Evolutionary conservation across 176 grass and related monocot genomes (phyloP), one percentile per base, ranked within the genome.

Genomic region (Poa annua): DNA sequence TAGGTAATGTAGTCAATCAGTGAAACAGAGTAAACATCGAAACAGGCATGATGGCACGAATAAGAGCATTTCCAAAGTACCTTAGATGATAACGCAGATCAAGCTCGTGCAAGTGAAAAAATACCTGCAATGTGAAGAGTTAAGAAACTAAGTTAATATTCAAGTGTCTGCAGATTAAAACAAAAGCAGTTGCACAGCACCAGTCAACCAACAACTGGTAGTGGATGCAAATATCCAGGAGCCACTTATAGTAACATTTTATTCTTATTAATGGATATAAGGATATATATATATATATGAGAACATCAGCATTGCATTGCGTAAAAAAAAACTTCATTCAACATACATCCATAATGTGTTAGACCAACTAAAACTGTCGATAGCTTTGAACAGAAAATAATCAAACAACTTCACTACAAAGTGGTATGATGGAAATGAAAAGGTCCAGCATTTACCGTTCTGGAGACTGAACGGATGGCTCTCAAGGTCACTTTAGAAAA

Each of bases 61-160:
- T 44, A 48, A 54, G 52, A 78, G 20, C 24, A 25, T 55, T 89
- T 85, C 22, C 78, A 50, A 60, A 72, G 34, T 91, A 98, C 96
- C 92, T 98, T 71, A 98, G 73, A 88, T 98, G 96, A 88, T 98
- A 98, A 39, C 92, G 92, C 84, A 98, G 90, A 93, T 98, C 95
- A 86, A 98, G 96, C 49, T 98, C 92, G 86, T 98, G 96, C 70
- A 98, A 85, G 83, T 98, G 96, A 82, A 87, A 85, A 86, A 98
- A 98, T 61, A 98, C 96, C 96, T 98, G 67, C 66, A 88, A 83
- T 35, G 64, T 6, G 8, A 74, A 73, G 56, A 85, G 57, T 29
- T 39, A 48, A 89, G 13, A 0, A 81, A 16, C n/a, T 68, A 60
- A 49, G 26, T 11, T 48, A 70, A 63, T 77, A 62, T 53, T 64